Evolutionary conservation across 106 monocot species (phyloP).

Genomic region (Triglochin maritima): DNA sequence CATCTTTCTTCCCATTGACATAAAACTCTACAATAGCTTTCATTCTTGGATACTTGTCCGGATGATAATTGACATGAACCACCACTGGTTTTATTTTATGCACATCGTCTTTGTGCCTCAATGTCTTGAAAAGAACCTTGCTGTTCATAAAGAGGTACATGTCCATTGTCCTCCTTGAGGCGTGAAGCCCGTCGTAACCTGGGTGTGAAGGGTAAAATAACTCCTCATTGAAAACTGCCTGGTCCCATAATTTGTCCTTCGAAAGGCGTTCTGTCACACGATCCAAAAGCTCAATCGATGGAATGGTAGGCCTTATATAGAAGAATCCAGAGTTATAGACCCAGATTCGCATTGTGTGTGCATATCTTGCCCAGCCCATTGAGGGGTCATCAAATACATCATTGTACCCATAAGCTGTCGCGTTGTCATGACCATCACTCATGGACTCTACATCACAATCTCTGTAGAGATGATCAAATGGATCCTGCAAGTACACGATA

Average conservation of each 20-base stretch:
- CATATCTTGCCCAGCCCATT: slow-evolving; percentile 70
- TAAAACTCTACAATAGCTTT: slow-evolving; percentile 89
- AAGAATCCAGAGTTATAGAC: slow-evolving; percentile 97
- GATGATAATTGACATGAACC: slow-evolving; percentile 24
- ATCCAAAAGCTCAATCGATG: slow-evolving; percentile 90
- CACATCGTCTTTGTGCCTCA: slow-evolving; percentile 47
- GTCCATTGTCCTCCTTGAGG: slow-evolving; percentile 86
- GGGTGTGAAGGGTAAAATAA: slow-evolving; percentile 75
- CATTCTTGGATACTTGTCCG: slow-evolving; percentile 58
- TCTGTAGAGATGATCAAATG: slow-evolving; percentile 77
- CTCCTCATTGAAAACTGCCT: slow-evolving; percentile 97
- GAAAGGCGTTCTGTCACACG: slow-evolving; percentile 60
- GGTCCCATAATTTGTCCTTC: slow-evolving; percentile 61
- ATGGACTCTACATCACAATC: slow-evolving; percentile 95
- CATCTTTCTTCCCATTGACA: slow-evolving; percentile 30
- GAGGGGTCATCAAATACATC: slow-evolving; percentile 86
- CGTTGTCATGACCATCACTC: slow-evolving; percentile 85
- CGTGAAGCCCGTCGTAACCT: slow-evolving; percentile 82
- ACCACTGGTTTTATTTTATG: slow-evolving; percentile 20
- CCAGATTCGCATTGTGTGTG: slow-evolving; percentile 91
- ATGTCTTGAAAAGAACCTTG: slow-evolving; percentile 83
- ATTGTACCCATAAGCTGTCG: slow-evolving; percentile 69
- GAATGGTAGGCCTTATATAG: slow-evolving; percentile 73
- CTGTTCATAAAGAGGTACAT: slow-evolving; percentile 97
- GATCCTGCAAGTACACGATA: slow-evolving; percentile 82